phyloP scores from a whole-genome alignment of 257 asterid genomes.

The Henckelia pumila region DNA sequence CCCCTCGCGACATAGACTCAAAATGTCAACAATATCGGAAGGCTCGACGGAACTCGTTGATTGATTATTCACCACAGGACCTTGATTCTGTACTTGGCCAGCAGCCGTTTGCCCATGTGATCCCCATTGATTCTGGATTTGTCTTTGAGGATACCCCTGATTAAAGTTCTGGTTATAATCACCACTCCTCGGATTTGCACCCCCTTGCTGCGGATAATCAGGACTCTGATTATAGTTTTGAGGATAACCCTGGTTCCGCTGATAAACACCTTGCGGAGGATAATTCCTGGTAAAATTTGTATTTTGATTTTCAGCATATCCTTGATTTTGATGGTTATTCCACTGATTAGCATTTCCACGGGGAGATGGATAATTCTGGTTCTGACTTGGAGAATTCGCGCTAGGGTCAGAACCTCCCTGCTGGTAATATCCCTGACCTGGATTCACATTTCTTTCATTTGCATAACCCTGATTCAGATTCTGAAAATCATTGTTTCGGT shows the following conservation, averaged over 20 bases:
- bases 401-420: slow-evolving; percentile 25
- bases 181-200: slow-evolving; percentile 32
- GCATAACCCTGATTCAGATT: slow-evolving; percentile 46
- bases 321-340: slow-evolving; percentile 39
- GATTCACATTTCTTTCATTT: slow-evolving; percentile 30
- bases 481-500: slow-evolving; percentile 29
- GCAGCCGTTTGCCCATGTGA: slow-evolving; percentile 27
- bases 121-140: slow-evolving; percentile 29
- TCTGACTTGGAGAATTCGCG: slow-evolving; percentile 36
- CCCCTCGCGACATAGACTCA: slow-evolving; percentile 64
- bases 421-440: slow-evolving; percentile 27
- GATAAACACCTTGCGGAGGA: slow-evolving; percentile 48
- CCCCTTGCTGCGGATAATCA: slow-evolving; percentile 33
- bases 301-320: slow-evolving; percentile 29
- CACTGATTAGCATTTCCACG: slow-evolving; percentile 35
- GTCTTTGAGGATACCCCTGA: slow-evolving; percentile 25
- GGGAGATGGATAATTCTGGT: slow-evolving; percentile 36
- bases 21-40: slow-evolving; percentile 40
- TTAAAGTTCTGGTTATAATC: slow-evolving; percentile 28
- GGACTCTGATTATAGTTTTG: slow-evolving; percentile 35
- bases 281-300: slow-evolving; percentile 33
- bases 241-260: slow-evolving; percentile 32
- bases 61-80: slow-evolving; percentile 31
- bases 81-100: slow-evolving; percentile 44
- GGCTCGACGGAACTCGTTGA: slow-evolving; percentile 23